Evolutionary conservation across 305 asterid genomes (phyloP), one percentile per base, ranked within the genome.

Genomic region (Lippia alba): DNA sequence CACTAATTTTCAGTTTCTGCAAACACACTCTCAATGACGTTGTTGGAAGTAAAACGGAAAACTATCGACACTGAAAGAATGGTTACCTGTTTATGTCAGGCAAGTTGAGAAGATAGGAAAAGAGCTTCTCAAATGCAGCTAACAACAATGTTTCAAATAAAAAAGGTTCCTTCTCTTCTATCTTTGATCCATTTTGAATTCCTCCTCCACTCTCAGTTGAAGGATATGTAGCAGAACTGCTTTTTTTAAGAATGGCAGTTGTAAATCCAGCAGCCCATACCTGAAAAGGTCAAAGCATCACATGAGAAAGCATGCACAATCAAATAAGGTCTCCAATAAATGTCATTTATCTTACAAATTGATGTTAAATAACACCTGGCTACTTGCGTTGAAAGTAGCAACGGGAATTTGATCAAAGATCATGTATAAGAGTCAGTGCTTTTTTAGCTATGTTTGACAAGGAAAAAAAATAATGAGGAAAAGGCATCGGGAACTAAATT

Each of bases 241-340:
- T 79, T 74, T 90, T 89, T 86, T 93, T 86, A 53, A 91, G 82
- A 80, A 93, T 15, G 44, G 97, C 97, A 20, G 96, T 81, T 69
- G 94, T 77, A 75, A 87, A 89, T 78, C 97, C 98, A 67, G 98
- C 98, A 60, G 97, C 98, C 98, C 98, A 93, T 20, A 93, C 97
- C 97, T 91, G 84, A 68, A 56, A 72, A 32, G 34, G 30, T 33
- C 20, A 12, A 74, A 66, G 44, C 66, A 64, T 18, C 45, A 20
- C 50, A 74, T 48, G 20, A 61, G 51, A 57, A 64, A 46, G 54
- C 61, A 53, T 34, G 72, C 70, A 57, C 24, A 39, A 30, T 61
- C 58, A 58, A 39, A 64, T 8, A 39, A 60, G 20, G 36, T 53
- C 36, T 56, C 50, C 24, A 39, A 33, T 19, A 70, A 57, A 48